phyloP scores from a whole-genome alignment of 1,139 yeast species.

The Lodderomyces theae region DNA sequence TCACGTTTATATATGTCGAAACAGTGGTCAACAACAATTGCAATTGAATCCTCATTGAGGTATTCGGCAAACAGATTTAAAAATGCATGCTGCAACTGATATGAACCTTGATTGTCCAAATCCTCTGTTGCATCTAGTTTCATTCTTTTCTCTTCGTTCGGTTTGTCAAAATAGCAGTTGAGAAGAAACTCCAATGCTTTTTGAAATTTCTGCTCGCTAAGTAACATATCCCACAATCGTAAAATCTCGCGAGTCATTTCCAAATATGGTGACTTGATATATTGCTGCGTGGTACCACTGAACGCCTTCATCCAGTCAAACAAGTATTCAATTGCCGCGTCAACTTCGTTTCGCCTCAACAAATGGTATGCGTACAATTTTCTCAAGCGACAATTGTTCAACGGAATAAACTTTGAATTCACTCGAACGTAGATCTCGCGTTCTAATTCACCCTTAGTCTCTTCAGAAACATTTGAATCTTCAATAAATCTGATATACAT shows the following conservation, averaged over 20 bases:
- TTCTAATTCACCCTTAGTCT: slow-evolving; percentile 24
- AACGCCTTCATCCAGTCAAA: slow-evolving; percentile 27
- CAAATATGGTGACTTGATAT: slow-evolving; percentile 13
- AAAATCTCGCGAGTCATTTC: slow-evolving; percentile 21
- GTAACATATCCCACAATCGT: slow-evolving; percentile 18
- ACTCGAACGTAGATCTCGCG: slow-evolving; percentile 40
- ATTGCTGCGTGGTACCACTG: slow-evolving; percentile 17
- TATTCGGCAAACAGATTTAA: slow-evolving; percentile 15
- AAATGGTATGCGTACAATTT: slow-evolving; percentile 40
- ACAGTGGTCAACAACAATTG: slow-evolving; percentile 23
- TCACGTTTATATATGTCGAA: slow-evolving; percentile 13
- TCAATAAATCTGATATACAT: slow-evolving; percentile 47
- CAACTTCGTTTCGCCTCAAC: slow-evolving; percentile 19
- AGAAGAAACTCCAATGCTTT: slow-evolving; percentile 19
- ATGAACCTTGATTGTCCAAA: not conserved
- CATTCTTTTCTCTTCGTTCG: slow-evolving; percentile 9
- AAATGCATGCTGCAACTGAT: slow-evolving; percentile 10
- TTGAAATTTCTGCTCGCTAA: slow-evolving; percentile 10
- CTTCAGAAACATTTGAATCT: slow-evolving; percentile 9
- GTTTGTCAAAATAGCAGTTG: slow-evolving; percentile 19
- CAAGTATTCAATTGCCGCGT: slow-evolving; percentile 27
- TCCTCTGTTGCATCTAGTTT: slow-evolving; percentile 3
- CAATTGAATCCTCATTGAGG: slow-evolving; percentile 32
- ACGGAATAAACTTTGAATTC: slow-evolving; percentile 45
- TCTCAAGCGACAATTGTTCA: slow-evolving; percentile 35